A percentile compares a stretch with the other conserved stretches of the same genome.
Conservation (phyloP, 2,329 filamentous ascomycete species). For the Cordyceps tenuipes region DNA sequence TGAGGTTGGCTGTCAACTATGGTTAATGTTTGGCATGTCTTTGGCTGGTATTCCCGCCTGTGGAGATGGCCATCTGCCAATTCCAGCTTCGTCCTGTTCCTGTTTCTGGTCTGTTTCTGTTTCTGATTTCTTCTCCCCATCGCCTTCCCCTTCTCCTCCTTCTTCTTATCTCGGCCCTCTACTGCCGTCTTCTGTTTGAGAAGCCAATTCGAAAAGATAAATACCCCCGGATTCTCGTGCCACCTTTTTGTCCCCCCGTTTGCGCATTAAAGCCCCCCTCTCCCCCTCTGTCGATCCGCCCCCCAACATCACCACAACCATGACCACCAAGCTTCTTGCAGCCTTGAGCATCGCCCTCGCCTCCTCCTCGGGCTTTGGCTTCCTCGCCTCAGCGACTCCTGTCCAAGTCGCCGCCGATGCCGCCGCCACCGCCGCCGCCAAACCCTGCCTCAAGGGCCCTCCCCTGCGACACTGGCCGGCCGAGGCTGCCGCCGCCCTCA, state of each 20-base stretch:
- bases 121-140: no score
- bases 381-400: neutral
- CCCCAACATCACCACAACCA: neutral
- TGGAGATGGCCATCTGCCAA: conserved; percentile 7
- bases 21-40: neutral
- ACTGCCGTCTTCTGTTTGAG: neutral
- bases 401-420: neutral
- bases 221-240: neutral
- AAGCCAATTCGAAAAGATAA: neutral
- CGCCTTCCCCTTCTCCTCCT: neutral
- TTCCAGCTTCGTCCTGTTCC: no score
- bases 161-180: neutral
- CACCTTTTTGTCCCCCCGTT: neutral
- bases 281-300: neutral
- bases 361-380: neutral
- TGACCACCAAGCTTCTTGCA: conserved; percentile 9
- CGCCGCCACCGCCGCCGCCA: neutral
- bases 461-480: conserved; percentile 27
- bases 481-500: conserved; percentile 26
- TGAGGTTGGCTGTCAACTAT: neutral
- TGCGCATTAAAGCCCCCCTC: no score
- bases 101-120: no score
- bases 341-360: conserved; percentile 7
- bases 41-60: neutral
- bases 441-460: conserved; percentile 14